These are phyloP conservation scores for Sporothrix phasma DNA, from an alignment of 2,329 filamentous ascomycete genomes.

Conservation along the genomic window DNA sequence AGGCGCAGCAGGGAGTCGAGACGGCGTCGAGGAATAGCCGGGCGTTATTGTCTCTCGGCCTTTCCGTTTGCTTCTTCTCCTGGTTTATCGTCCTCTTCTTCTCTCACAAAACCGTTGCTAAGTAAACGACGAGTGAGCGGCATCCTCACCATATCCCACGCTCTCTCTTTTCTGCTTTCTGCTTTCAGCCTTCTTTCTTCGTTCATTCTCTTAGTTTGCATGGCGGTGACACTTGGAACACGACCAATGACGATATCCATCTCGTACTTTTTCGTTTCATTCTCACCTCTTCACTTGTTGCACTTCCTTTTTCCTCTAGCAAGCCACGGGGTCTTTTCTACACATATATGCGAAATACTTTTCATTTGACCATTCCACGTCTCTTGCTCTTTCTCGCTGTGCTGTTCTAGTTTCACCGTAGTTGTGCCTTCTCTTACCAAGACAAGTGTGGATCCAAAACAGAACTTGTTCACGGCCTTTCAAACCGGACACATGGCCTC, in stretches of 20 bases:
- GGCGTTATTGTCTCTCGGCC: not conserved
- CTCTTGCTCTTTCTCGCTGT: not conserved
- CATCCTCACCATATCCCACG: not conserved
- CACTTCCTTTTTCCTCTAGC: not conserved
- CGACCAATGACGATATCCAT: not conserved
- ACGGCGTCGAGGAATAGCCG: not conserved
- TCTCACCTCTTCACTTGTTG: not conserved
- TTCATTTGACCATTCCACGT: not conserved
- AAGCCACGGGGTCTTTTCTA: no score
- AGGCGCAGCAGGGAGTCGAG: not conserved
- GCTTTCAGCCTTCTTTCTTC: no score
- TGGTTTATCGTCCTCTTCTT: not conserved
- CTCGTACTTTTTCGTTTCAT: not conserved
- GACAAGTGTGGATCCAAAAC: no score
- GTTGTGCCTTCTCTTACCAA: no score
- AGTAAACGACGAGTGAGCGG: not conserved
- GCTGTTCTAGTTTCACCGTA: no score
- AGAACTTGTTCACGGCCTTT: not conserved
- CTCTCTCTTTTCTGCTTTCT: not conserved
- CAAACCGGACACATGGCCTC: not conserved
- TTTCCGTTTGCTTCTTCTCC: constrained; percentile 23
- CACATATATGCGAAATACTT: not conserved
- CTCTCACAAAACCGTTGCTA: not conserved
- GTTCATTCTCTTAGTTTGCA: not conserved
- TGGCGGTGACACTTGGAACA: not conserved